Percentiles rank a stretch among this genome's conserved stretches.
Evolutionary conservation across 495 filamentous ascomycete species (phyloP).

Genomic region (Schizothecium vesticola): DNA sequence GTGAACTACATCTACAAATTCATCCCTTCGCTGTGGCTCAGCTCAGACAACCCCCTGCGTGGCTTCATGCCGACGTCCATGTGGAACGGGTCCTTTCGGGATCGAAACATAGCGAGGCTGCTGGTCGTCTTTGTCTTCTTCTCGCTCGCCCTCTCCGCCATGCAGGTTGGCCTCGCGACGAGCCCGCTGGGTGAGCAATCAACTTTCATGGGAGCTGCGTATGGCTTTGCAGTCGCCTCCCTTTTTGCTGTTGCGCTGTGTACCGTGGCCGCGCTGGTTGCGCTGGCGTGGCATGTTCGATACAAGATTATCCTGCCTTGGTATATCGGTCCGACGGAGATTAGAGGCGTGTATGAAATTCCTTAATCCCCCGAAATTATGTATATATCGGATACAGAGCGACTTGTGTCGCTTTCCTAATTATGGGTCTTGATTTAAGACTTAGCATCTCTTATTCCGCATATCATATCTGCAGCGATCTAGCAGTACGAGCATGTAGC

Average conservation of each 20-base stretch:
- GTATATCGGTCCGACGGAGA: too few species aligned
- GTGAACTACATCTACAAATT: constrained; percentile 9
- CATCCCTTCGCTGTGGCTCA: background rate
- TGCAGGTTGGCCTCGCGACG: constrained; percentile 9
- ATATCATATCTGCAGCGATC: too few species aligned
- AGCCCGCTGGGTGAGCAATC: background rate
- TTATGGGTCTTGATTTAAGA: too few species aligned
- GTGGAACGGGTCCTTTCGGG: background rate
- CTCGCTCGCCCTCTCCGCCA: background rate
- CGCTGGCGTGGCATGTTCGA: too few species aligned
- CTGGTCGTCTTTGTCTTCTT: constrained; percentile 4
- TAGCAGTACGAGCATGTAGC: too few species aligned
- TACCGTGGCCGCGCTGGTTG: too few species aligned
- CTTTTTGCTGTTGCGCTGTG: background rate
- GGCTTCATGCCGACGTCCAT: constrained; percentile 6
- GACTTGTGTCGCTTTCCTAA: too few species aligned
- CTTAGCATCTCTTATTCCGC: too few species aligned
- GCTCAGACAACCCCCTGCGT: background rate
- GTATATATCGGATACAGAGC: too few species aligned
- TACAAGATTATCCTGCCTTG: too few species aligned
- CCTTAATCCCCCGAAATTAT: too few species aligned
- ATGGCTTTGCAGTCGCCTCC: constrained; percentile 4
- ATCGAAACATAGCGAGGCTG: background rate
- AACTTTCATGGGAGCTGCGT: background rate
- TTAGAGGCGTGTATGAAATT: too few species aligned